phyloP scores from a whole-genome alignment of 2,329 filamentous ascomycete species.

The Paraconiothyrium brasiliense region DNA sequence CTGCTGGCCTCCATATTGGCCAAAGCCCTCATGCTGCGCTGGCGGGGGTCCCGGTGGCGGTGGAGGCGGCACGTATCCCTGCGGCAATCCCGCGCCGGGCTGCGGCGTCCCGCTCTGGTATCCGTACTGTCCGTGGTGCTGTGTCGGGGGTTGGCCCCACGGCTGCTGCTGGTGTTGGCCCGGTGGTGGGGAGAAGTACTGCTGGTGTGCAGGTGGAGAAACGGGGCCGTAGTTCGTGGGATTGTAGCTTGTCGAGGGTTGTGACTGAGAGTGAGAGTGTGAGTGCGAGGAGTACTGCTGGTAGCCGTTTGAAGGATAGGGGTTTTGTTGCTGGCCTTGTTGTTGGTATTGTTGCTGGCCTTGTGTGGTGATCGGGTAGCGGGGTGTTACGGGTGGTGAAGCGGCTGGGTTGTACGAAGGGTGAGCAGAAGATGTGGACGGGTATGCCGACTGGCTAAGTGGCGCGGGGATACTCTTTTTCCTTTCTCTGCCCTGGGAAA shows the following conservation, averaged over 20 bases:
- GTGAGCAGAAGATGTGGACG: constrained; percentile 43
- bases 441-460: constrained; percentile 43
- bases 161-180: constrained; percentile 61
- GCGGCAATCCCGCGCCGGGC: constrained; percentile 57
- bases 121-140: constrained; percentile 59
- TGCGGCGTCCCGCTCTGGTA: constrained; percentile 64
- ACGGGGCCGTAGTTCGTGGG: constrained; percentile 57
- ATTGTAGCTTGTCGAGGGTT: constrained; percentile 51
- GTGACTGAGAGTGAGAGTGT: constrained; percentile 29
- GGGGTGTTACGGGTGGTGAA: constrained; percentile 58
- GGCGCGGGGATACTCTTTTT: constrained; percentile 54
- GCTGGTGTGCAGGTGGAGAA: constrained; percentile 67
- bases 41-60: constrained; percentile 72
- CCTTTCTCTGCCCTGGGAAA: constrained; percentile 43
- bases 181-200: constrained; percentile 61
- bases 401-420: constrained; percentile 63
- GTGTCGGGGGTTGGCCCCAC: constrained; percentile 54
- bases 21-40: constrained; percentile 63
- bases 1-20: constrained; percentile 40
- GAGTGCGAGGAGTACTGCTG: constrained; percentile 31
- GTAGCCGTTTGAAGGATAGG: constrained; percentile 35
- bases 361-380: constrained; percentile 51
- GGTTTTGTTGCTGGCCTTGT: constrained; percentile 33
- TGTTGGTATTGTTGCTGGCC: constrained; percentile 39
- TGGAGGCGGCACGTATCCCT: constrained; percentile 73